phyloP scores from a whole-genome alignment of 805 yeast species.

The Kluyveromyces lactis region DNA sequence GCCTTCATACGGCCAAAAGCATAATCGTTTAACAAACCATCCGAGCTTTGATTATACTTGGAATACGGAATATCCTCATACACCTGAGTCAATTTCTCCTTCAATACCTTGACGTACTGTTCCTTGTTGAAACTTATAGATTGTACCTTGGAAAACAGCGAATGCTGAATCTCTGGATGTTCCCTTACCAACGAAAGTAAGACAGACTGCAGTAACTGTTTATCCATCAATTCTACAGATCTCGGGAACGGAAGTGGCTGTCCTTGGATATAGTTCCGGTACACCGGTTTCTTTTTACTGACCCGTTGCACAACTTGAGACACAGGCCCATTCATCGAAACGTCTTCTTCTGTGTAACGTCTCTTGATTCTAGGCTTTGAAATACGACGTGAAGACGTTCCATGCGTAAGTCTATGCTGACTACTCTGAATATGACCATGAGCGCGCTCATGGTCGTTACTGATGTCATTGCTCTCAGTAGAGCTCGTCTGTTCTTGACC shows the following conservation, averaged over 20 bases:
- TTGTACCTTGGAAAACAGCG: conserved; percentile 8
- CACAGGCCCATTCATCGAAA: too few species aligned
- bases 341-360: conserved; percentile 6
- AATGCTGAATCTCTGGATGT: conserved; percentile 22
- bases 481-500: too few species aligned
- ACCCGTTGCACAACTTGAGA: background rate
- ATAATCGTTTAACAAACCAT: conserved; percentile 23
- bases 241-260: conserved; percentile 26
- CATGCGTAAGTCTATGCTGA: too few species aligned
- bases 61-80: conserved; percentile 24
- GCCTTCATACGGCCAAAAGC: conserved; percentile 30
- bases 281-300: conserved; percentile 14
- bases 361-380: conserved; percentile 11
- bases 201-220: conserved; percentile 20
- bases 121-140: conserved; percentile 17
- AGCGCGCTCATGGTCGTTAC: too few species aligned
- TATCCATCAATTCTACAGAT: conserved; percentile 27
- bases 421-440: too few species aligned
- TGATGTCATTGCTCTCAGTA: too few species aligned
- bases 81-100: conserved; percentile 17
- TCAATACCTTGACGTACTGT: conserved; percentile 16
- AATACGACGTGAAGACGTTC: conserved; percentile 1
- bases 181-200: conserved; percentile 16
- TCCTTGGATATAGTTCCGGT: conserved; percentile 17
- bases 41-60: conserved; percentile 12